Evolutionary conservation across 2,329 filamentous ascomycete genomes (phyloP).

Genomic region (Pseudopithomyces maydicus): DNA sequence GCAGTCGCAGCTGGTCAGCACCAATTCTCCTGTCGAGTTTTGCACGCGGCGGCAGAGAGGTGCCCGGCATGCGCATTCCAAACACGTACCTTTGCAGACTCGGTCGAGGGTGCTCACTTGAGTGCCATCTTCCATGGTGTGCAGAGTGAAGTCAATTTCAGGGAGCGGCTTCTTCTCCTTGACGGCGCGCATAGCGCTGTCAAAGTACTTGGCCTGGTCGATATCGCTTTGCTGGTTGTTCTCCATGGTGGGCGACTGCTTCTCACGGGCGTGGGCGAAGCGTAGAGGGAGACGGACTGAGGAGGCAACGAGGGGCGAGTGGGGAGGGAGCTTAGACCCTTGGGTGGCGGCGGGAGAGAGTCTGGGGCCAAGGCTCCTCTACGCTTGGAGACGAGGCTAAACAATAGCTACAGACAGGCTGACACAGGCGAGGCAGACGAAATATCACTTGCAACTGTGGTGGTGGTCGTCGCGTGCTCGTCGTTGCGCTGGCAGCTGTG

Average conservation of each 20-base stretch:
- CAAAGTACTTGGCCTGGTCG: conserved; percentile 60
- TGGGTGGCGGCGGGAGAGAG: conserved; percentile 36
- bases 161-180: conserved; percentile 93
- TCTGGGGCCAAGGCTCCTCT: conserved; percentile 36
- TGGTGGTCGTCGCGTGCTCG: conserved; percentile 39
- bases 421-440: neutral
- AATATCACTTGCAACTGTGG: conserved; percentile 6
- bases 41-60: neutral
- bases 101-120: conserved; percentile 95
- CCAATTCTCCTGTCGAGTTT: conserved; percentile 17
- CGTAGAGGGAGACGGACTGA: conserved; percentile 24
- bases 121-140: conserved; percentile 96
- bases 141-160: conserved; percentile 97
- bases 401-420: conserved; percentile 19
- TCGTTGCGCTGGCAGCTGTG: conserved; percentile 23
- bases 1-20: conserved; percentile 32
- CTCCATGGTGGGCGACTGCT: conserved; percentile 40
- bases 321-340: conserved; percentile 36
- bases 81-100: conserved; percentile 88
- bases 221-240: conserved; percentile 35
- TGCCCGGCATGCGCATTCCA: neutral
- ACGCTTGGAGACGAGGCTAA: conserved; percentile 19
- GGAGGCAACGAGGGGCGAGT: conserved; percentile 38
- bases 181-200: conserved; percentile 91
- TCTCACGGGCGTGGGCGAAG: conserved; percentile 21